These are phyloP conservation scores for Poa annua DNA, from an alignment of 176 grass and related monocot species.

Conservation along the genomic window DNA sequence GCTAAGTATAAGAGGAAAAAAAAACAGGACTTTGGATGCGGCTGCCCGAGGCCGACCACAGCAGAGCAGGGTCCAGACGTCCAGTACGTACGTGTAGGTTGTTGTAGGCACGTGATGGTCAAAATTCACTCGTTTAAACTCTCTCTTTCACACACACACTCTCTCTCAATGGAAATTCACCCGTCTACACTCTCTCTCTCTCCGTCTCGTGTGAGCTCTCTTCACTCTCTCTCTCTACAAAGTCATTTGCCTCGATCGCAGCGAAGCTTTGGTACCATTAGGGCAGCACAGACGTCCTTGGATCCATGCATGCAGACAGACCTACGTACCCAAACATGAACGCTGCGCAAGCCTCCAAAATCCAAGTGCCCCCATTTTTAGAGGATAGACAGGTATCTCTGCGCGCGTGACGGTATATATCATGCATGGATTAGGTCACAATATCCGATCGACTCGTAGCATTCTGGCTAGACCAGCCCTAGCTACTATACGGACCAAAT, in stretches of 20 bases:
- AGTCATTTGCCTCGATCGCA: constrained; percentile 27
- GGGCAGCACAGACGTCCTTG: constrained; percentile 29
- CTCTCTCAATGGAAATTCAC: no score
- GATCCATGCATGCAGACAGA: neutral
- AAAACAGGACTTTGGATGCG: neutral
- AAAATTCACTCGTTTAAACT: neutral
- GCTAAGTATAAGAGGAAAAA: no score
- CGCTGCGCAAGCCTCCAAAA: constrained; percentile 2
- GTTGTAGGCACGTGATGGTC: neutral
- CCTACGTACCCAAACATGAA: neutral
- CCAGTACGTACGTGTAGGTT: no score
- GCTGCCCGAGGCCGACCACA: neutral
- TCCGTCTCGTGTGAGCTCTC: neutral
- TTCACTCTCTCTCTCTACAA: constrained; percentile 9
- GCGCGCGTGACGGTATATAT: neutral
- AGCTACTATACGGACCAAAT: neutral
- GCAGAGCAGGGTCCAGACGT: neutral
- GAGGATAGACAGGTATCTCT: neutral
- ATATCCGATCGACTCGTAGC: neutral
- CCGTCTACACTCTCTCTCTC: no score
- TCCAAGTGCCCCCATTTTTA: neutral
- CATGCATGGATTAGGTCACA: neutral
- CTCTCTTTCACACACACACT: no score
- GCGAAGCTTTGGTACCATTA: constrained; percentile 17
- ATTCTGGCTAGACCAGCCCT: neutral